Percentiles rank a stretch among this genome's conserved stretches.
Evolutionary conservation across 2,329 filamentous ascomycete genomes (phyloP).

Genomic region (Blastomyces gilchristii): DNA sequence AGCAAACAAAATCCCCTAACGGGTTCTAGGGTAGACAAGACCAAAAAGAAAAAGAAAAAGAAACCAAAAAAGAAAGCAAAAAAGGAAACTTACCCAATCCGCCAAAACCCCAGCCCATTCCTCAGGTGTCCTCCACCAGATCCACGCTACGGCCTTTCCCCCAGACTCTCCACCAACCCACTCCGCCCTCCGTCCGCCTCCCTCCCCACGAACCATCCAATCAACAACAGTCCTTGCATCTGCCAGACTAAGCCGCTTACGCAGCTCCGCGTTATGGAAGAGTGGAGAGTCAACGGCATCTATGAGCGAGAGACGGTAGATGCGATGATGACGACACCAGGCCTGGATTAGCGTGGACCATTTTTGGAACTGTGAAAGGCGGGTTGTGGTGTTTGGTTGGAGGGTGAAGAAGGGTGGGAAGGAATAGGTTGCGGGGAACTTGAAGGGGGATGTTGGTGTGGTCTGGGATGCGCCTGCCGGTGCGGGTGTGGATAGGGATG

Average conservation of each 20-base stretch:
- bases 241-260: constrained; percentile 39
- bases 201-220: constrained; percentile 46
- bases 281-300: constrained; percentile 49
- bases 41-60: not conserved
- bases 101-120: constrained; percentile 79
- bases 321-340: constrained; percentile 68
- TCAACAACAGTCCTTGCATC: constrained; percentile 46
- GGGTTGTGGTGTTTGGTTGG: constrained; percentile 38
- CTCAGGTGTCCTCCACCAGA: constrained; percentile 78
- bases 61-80: not conserved
- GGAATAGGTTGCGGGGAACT: constrained; percentile 35
- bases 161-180: constrained; percentile 44
- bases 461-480: not conserved
- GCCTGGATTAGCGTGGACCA: constrained; percentile 78
- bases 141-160: constrained; percentile 52
- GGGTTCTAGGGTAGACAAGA: not conserved
- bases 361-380: constrained; percentile 52
- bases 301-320: constrained; percentile 64
- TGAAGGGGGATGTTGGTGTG: constrained; percentile 21
- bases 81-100: constrained; percentile 47
- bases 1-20: constrained; percentile 3
- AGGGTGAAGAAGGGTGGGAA: constrained; percentile 46
- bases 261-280: constrained; percentile 42
- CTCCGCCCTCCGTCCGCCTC: constrained; percentile 43
- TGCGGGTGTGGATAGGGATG: not conserved